Conservation (phyloP, 768 basidiomycete species). For the Paxillus involutus region DNA sequence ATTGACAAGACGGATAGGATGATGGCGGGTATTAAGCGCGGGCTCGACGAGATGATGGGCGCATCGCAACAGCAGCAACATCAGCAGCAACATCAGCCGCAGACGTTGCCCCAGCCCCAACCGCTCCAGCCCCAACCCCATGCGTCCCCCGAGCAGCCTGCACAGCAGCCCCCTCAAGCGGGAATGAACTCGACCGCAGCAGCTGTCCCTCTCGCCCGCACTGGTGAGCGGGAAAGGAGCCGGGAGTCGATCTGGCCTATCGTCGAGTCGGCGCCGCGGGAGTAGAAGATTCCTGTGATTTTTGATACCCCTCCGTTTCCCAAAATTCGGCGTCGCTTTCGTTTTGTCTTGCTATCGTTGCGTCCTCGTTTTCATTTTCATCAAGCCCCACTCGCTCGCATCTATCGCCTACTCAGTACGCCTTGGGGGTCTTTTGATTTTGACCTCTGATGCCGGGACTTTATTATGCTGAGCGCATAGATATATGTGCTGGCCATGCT, state of each 20-base stretch:
- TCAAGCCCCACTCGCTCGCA: slow-evolving; percentile 30
- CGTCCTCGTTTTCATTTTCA: slow-evolving; percentile 10
- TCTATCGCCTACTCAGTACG: slow-evolving; percentile 3
- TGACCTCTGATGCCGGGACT: slow-evolving; percentile 18
- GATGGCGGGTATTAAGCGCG: slow-evolving; percentile 70
- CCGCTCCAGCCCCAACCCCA: slow-evolving; percentile 24
- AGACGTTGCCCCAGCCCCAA: slow-evolving; percentile 22
- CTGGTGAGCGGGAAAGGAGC: slow-evolving; percentile 28
- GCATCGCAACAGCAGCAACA: slow-evolving; percentile 27
- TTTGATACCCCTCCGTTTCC: slow-evolving; percentile 9
- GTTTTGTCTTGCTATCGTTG: slow-evolving; percentile 26
- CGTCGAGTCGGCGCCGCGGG: slow-evolving; percentile 24
- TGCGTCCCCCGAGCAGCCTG: slow-evolving; percentile 20
- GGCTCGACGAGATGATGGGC: slow-evolving; percentile 72
- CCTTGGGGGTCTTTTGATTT: slow-evolving; percentile 14
- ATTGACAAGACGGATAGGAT: slow-evolving; percentile 71
- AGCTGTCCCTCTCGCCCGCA: slow-evolving; percentile 22
- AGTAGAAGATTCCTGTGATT: slow-evolving; percentile 19
- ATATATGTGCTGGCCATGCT: slow-evolving; percentile 18
- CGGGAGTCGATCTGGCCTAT: slow-evolving; percentile 31
- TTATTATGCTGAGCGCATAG: slow-evolving; percentile 26
- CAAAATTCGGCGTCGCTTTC: slow-evolving; percentile 28
- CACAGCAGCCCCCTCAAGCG: slow-evolving; percentile 20
- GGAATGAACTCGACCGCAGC: slow-evolving; percentile 11
- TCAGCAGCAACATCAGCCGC: slow-evolving; percentile 15